Evolutionary conservation across 2,329 filamentous ascomycete genomes (phyloP), one percentile per base, ranked within the genome.

Genomic region (Neonectria faginata): DNA sequence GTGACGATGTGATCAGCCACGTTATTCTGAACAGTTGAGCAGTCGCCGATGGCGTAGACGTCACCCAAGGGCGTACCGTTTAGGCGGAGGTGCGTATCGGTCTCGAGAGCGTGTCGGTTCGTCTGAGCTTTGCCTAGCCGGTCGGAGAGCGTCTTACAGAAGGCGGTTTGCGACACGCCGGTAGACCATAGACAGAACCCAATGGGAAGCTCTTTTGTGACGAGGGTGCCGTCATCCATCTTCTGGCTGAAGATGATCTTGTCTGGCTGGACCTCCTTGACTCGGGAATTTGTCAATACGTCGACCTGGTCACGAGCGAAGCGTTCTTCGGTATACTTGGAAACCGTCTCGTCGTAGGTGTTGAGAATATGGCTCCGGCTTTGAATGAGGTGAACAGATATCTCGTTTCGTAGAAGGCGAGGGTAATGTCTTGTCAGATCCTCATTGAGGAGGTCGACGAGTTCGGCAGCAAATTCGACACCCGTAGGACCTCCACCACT

Each of bases 171-270:
- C 0, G 94, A 85, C 45, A 99, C 95, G 66, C 96, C 96, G 0
- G 96, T 99, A 0, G 96, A 98, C 96, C 96, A 99, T 14, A 99
- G 85, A 73, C 96, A 98, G 82, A 99, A 97, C 29, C 94, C 96
- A 84, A 93, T 94, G 0, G 96, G 95, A 0, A 99, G 88, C 74
- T 99, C 96, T 78, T 99, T 99, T 25, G 89, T 91, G n/a, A 97
- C 73, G 0, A 90, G 79, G 31, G 89, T 87, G 47, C 93, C 94
- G 58, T 93, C 83, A 3, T 92, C 87, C 53, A 85, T 84, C 75
- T 92, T 91, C 78, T 99, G 94, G 0, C 91, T 92, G 81, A 97
- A 99, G 25, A 97, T 80, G 65, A 99, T 97, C 74, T 88, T 92
- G 78, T 98, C 93, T 0, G 87, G 79, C 47, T 86, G 86, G 16